These are phyloP conservation scores for Cercophora sp. DNA, from an alignment of 495 filamentous ascomycete genomes.

Conservation along the genomic window DNA sequence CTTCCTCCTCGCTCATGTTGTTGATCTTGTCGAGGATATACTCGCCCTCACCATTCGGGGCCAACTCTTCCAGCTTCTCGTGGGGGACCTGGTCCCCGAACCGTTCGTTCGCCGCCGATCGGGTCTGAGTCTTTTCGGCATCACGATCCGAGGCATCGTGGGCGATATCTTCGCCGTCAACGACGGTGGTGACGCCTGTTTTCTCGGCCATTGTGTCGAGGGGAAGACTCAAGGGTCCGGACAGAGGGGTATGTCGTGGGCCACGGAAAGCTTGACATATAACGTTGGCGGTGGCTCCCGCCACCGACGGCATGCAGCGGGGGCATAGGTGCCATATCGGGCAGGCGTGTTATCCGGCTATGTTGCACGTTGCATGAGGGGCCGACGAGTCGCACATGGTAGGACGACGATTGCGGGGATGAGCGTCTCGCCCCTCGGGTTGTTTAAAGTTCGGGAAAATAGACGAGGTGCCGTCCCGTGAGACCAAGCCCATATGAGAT, in stretches of 20 bases:
- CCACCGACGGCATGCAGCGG: neutral
- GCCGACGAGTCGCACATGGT: neutral
- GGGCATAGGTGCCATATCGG: neutral
- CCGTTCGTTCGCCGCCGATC: neutral
- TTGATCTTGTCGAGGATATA: conserved; percentile 38
- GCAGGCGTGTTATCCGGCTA: conserved; percentile 12
- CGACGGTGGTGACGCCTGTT: conserved; percentile 8
- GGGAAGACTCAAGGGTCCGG: neutral
- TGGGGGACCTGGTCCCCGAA: conserved; percentile 33
- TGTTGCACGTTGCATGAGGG: conserved; percentile 17
- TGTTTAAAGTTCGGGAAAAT: neutral
- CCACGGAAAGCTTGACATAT: neutral
- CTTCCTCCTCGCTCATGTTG: conserved; percentile 35
- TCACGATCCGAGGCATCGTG: conserved; percentile 16
- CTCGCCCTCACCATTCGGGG: conserved; percentile 35
- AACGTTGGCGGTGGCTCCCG: neutral
- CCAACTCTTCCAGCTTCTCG: conserved; percentile 32
- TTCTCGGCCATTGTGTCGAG: conserved; percentile 13
- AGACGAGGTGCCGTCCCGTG: conserved; percentile 1
- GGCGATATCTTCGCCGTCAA: conserved; percentile 13
- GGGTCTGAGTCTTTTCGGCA: conserved; percentile 26
- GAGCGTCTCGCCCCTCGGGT: neutral
- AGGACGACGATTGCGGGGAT: conserved; percentile 5
- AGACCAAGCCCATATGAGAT: conserved; percentile 1
- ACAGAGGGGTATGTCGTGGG: neutral